Evolutionary conservation across 306 rosid species (phyloP), one percentile per base, ranked within the genome.

Genomic region (Glycine tomentella): DNA sequence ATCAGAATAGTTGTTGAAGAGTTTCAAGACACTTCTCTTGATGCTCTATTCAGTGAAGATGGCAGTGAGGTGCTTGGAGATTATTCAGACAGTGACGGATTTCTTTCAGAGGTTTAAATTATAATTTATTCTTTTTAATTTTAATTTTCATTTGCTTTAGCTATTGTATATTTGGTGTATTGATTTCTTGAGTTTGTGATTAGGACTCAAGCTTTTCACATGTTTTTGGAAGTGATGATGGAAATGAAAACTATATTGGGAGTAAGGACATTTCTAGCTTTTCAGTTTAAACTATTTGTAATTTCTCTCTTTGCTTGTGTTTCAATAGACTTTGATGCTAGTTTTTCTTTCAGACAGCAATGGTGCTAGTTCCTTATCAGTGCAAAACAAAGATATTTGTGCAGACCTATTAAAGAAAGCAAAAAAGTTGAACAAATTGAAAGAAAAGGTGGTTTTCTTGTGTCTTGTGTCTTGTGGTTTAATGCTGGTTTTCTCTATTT

Each of bases 41-140:
- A 90, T 80, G 67, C 80, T 31, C 59, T 89, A 74, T 93, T 91
- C 67, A 81, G 85, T 69, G 94, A 93, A 45, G 88, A 90, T 62
- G 96, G 89, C 57, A 85, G 80, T 85, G 88, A 87, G 48, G 74
- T 58, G 69, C 79, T 55, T 44, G 91, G 77, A 76, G 92, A 88
- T 70, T 92, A 90, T 86, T 91, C 96, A 0, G 96, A 87, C 44
- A 91, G 96, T 57, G 99, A 93, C 83, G 98, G 90, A 63, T 95
- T 84, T 88, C 91, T 95, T 83, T 87, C 98, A 25, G 98, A 93
- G 97, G 99, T 95, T 83, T 80, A 62, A 16, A 77, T 40, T 45
- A n/a, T 69, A 75, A 69, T 80, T 74, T 72, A 15, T 75, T 53
- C 34, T 52, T 74, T 45, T 33, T 75, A 36, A 63, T 9, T 25